Evolutionary conservation across 1,284 basidiomycete genomes (phyloP), one percentile per base, ranked within the genome.

Genomic region (Cerrena zonata): DNA sequence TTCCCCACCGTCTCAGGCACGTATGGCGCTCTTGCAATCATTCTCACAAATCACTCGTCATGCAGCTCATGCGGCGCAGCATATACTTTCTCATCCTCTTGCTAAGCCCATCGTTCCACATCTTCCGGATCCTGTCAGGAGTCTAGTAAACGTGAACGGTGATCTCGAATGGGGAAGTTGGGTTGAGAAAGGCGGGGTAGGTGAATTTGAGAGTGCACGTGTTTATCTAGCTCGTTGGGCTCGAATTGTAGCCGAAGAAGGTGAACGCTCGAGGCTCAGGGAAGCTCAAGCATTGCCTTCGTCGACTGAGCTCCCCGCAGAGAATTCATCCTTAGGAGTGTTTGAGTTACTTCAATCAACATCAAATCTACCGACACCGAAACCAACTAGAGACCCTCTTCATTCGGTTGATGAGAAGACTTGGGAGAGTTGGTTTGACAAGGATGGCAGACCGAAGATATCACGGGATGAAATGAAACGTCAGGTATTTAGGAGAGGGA

Each of bases 141-240:
- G 86, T 53, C 78, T 96, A 37, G 91, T 95, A 1, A 90, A 84
- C 60, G 92, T 80, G 3, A 82, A 82, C 52, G 90, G 89, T 15
- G 92, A 91, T 61, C 79, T 84, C 67, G 87, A 91, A 58, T 89
- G 90, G 82, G 81, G 84, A 11, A 89, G 86, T 56, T 89, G 87
- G 87, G 83, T 90, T 7, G 86, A 90, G 64, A 85, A 89, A 61
- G 89, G 89, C 13, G 91, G 89, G 3, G 86, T 92, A 7, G 90
- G 86, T 12, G 92, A 94, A 66, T 99, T 95, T 65, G 96, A 99
- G 67, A 89, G 89, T 51, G 95, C 96, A 0, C 76, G 95, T 2
- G 91, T 99, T 4, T 99, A 98, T 65, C 79, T 99, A 5, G 96
- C 96, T 1, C 80, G 91, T 25, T 99, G 96, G 96, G 95, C 96